phyloP scores from a whole-genome alignment of 2,329 filamentous ascomycete genomes.

The Ophiostoma ulmi region DNA sequence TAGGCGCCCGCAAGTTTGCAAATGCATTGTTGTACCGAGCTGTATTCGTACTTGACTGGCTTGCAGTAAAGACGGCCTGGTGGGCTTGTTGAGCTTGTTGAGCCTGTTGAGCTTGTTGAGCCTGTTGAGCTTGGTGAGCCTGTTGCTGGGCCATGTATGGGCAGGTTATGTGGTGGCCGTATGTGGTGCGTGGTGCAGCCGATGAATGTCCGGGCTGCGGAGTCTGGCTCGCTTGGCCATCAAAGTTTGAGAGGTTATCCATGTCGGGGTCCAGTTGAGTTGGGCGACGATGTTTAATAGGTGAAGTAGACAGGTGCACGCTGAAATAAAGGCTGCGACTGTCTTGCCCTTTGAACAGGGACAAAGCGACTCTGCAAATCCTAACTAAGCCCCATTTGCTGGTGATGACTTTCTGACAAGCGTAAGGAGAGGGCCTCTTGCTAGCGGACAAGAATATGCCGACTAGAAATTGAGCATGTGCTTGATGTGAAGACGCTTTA shows the following conservation, averaged over 20 bases:
- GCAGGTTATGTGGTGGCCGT: background rate
- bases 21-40: background rate
- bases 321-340: background rate
- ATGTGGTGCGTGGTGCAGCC: background rate
- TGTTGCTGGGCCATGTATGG: background rate
- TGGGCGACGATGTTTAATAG: background rate
- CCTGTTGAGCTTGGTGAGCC: background rate
- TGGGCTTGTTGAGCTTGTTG: background rate
- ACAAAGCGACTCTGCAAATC: background rate
- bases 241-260: background rate
- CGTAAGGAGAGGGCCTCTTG: background rate
- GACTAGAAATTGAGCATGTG: background rate
- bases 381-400: background rate
- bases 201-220: background rate
- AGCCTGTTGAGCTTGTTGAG: background rate
- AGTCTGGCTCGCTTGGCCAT: background rate
- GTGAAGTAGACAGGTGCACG: background rate
- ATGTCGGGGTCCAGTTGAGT: background rate
- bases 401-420: background rate
- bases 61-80: background rate
- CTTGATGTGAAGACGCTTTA: background rate
- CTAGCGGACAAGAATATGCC: background rate
- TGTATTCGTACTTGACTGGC: background rate
- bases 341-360: background rate
- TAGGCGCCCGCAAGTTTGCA: background rate